phyloP scores from a whole-genome alignment of 305 asterid species.

The Solanum hybrid region DNA sequence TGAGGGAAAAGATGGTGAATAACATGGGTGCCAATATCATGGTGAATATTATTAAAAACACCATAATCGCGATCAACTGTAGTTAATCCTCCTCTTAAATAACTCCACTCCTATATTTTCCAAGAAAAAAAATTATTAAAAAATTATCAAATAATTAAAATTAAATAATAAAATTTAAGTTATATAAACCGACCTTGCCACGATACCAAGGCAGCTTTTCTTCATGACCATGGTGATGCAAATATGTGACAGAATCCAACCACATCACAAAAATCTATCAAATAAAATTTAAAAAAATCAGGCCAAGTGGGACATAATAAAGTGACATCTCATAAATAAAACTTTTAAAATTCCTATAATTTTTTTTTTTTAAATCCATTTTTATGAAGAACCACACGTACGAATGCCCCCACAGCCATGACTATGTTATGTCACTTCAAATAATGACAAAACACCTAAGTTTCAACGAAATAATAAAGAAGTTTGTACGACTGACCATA shows the following conservation, averaged over 20 bases:
- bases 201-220: slow-evolving; percentile 94
- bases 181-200: slow-evolving; percentile 46
- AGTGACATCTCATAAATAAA: neutral
- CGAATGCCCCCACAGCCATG: neutral
- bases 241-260: slow-evolving; percentile 81
- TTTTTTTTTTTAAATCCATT: neutral
- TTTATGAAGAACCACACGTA: neutral
- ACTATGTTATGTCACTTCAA: neutral
- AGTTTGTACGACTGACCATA: slow-evolving; percentile 26
- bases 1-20: slow-evolving; percentile 85
- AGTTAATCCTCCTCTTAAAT: slow-evolving; percentile 79
- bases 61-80: slow-evolving; percentile 83
- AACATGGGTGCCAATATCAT: slow-evolving; percentile 84
- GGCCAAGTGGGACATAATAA: neutral
- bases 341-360: neutral
- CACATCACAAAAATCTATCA: slow-evolving; percentile 68
- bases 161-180: neutral
- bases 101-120: slow-evolving; percentile 72
- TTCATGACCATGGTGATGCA: slow-evolving; percentile 94
- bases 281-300: neutral
- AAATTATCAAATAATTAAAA: neutral
- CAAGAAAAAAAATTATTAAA: too few species aligned
- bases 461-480: neutral
- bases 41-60: slow-evolving; percentile 76
- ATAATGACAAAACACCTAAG: neutral